Conservation (phyloP, 2,329 filamentous ascomycete species). For the Fusarium hostae region DNA sequence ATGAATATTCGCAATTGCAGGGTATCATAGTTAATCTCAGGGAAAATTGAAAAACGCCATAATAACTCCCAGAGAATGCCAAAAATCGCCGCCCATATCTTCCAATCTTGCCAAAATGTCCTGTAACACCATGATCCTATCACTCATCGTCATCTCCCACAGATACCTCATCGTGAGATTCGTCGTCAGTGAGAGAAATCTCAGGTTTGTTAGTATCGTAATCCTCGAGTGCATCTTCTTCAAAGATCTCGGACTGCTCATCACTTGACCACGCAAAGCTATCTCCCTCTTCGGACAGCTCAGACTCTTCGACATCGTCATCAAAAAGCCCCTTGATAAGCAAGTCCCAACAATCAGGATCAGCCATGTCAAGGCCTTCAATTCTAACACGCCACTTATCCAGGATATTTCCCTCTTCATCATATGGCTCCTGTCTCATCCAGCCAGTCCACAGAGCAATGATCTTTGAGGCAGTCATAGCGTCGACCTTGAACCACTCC, state of each 20-base stretch:
- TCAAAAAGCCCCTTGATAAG: constrained; percentile 33
- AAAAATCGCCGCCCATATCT: background rate
- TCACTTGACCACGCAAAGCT: constrained; percentile 20
- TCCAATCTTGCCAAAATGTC: constrained; percentile 4
- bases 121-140: background rate
- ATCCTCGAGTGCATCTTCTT: background rate
- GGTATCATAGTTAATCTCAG: constrained; percentile 22
- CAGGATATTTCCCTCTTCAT: constrained; percentile 39
- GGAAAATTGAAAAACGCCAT: background rate
- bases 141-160: background rate
- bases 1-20: background rate
- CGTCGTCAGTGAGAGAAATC: background rate
- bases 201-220: constrained; percentile 5
- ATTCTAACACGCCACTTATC: constrained; percentile 39
- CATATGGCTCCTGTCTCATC: constrained; percentile 45
- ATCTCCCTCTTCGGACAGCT: constrained; percentile 24
- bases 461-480: constrained; percentile 15
- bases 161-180: background rate
- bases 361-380: constrained; percentile 38
- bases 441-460: constrained; percentile 45
- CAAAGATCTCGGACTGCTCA: constrained; percentile 1
- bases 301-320: constrained; percentile 27
- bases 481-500: constrained; percentile 47
- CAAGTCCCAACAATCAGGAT: constrained; percentile 43
- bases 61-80: background rate